These are phyloP conservation scores for Fonsecaea monophora DNA, from an alignment of 2,329 filamentous ascomycete species.

Conservation along the genomic window DNA sequence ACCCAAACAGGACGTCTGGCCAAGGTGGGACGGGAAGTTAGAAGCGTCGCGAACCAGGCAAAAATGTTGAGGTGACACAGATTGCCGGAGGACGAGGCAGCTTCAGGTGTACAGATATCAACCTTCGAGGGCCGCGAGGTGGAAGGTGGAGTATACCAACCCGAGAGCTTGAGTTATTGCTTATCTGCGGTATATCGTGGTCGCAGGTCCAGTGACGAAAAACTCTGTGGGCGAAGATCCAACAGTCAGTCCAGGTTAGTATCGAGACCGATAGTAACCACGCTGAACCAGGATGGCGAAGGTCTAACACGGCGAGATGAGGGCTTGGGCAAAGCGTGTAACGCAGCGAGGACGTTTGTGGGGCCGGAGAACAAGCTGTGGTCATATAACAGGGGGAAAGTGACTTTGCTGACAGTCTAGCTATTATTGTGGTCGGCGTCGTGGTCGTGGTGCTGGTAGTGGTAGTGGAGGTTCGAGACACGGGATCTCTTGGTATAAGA, in stretches of 20 bases:
- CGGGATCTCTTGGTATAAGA: constrained; percentile 4
- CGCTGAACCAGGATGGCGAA: neutral
- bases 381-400: neutral
- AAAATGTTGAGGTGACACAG: constrained; percentile 25
- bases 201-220: neutral
- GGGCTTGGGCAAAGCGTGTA: neutral
- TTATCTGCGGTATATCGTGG: neutral
- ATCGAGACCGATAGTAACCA: neutral
- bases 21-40: neutral
- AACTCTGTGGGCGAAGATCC: neutral
- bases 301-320: neutral
- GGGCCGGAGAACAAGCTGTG: neutral
- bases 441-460: neutral
- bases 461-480: constrained; percentile 10
- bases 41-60: constrained; percentile 4
- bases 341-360: neutral
- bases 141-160: neutral
- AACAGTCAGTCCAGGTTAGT: neutral
- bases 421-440: neutral
- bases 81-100: constrained; percentile 10
- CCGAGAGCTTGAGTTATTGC: neutral
- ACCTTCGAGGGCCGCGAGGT: constrained; percentile 12
- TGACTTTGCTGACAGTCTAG: neutral
- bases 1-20: constrained; percentile 7
- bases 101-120: constrained; percentile 7